phyloP scores from a whole-genome alignment of 768 basidiomycete genomes.

The Suillus sp. region DNA sequence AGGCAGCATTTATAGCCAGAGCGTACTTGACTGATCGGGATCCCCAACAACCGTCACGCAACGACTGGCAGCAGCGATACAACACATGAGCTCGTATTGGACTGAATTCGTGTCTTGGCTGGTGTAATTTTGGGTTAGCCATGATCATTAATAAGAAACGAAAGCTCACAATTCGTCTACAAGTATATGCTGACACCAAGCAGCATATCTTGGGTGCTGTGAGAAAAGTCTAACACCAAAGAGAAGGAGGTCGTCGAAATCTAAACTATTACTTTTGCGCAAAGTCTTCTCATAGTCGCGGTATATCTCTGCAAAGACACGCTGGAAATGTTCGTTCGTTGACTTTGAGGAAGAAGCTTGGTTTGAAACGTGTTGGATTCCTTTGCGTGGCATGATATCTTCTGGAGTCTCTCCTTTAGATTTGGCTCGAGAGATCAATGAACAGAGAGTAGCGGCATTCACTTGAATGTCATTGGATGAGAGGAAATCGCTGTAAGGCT shows the following conservation, averaged over 20 bases:
- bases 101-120: constrained; percentile 82
- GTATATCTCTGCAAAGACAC: constrained; percentile 55
- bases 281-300: constrained; percentile 66
- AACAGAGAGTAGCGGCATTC: constrained; percentile 55
- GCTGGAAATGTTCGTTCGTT: constrained; percentile 33
- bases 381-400: constrained; percentile 36
- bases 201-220: constrained; percentile 46
- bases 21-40: constrained; percentile 83
- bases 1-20: constrained; percentile 1
- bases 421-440: constrained; percentile 72
- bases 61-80: constrained; percentile 52
- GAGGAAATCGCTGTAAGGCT: constrained; percentile 53
- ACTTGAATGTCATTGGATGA: constrained; percentile 48
- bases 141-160: not conserved
- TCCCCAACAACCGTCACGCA: constrained; percentile 85
- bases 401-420: constrained; percentile 60
- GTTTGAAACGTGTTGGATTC: constrained; percentile 14
- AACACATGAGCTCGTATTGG: constrained; percentile 79
- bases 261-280: constrained; percentile 66
- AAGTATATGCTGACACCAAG: constrained; percentile 68
- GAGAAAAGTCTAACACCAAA: constrained; percentile 70
- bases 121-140: not conserved
- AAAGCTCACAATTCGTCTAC: constrained; percentile 46
- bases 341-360: not conserved
- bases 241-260: constrained; percentile 85